phyloP scores from a whole-genome alignment of 495 filamentous ascomycete species.

The Xylaria bambusicola region DNA sequence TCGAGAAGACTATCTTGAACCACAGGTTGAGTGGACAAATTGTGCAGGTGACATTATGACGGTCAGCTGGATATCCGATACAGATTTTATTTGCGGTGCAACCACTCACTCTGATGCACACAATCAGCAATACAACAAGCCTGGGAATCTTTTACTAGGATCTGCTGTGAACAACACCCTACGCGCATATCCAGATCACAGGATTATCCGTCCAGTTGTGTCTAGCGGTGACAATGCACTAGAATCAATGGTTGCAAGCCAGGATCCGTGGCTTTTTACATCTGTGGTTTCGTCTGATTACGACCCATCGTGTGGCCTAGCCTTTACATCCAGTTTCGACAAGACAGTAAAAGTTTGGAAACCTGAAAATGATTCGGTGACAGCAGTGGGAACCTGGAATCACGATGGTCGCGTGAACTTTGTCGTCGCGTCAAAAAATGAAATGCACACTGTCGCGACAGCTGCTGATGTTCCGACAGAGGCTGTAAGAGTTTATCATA shows the following conservation, averaged over 20 bases:
- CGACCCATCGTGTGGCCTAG: constrained; percentile 52
- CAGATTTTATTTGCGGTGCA: constrained; percentile 63
- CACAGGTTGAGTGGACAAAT: constrained; percentile 51
- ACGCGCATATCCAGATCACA: constrained; percentile 70
- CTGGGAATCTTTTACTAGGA: constrained; percentile 75
- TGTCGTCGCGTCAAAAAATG: constrained; percentile 59
- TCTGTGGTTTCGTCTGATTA: constrained; percentile 79
- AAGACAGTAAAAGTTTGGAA: constrained; percentile 77
- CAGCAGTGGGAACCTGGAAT: constrained; percentile 50
- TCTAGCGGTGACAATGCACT: constrained; percentile 55
- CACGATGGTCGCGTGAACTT: constrained; percentile 73
- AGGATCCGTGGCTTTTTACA: constrained; percentile 70
- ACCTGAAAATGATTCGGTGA: constrained; percentile 42
- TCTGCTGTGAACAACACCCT: constrained; percentile 57
- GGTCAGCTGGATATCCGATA: constrained; percentile 56
- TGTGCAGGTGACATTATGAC: constrained; percentile 62
- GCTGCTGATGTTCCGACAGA: constrained; percentile 49
- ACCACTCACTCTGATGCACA: constrained; percentile 71
- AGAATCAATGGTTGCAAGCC: constrained; percentile 60
- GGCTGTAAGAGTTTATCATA: constrained; percentile 52
- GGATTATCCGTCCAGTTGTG: constrained; percentile 56
- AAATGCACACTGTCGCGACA: constrained; percentile 47
- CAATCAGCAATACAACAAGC: constrained; percentile 83
- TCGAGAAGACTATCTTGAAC: constrained; percentile 47
- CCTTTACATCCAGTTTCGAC: constrained; percentile 84